A percentile compares a stretch with the other conserved stretches of the same genome.
Evolutionary conservation across 2,329 filamentous ascomycete species (phyloP).

Genomic region (Lachnellula hyalina): DNA sequence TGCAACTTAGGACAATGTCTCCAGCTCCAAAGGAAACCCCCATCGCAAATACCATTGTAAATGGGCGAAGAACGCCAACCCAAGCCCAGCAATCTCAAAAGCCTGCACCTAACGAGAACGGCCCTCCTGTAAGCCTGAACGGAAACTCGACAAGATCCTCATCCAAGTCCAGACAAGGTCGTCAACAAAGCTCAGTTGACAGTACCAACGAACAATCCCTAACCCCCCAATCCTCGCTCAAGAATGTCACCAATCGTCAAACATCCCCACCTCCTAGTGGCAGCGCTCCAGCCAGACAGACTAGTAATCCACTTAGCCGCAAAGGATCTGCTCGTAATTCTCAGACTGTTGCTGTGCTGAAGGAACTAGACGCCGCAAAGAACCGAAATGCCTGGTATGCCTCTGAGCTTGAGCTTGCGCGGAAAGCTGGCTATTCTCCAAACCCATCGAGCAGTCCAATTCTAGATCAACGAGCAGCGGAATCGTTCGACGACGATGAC

Average conservation of each 20-base stretch:
- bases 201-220: constrained; percentile 49
- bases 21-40: constrained; percentile 42
- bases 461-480: constrained; percentile 69
- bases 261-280: constrained; percentile 49
- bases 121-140: constrained; percentile 22
- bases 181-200: constrained; percentile 63
- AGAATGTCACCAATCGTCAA: constrained; percentile 40
- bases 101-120: constrained; percentile 19
- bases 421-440: constrained; percentile 80
- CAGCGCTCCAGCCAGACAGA: constrained; percentile 45
- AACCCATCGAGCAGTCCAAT: constrained; percentile 64
- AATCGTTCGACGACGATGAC: constrained; percentile 87
- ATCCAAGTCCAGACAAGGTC: constrained; percentile 48
- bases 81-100: constrained; percentile 41
- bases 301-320: constrained; percentile 55
- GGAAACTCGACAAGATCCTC: constrained; percentile 34
- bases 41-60: constrained; percentile 48
- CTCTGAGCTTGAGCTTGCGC: constrained; percentile 85
- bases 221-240: constrained; percentile 36
- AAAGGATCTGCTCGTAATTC: constrained; percentile 54
- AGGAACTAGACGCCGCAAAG: constrained; percentile 79
- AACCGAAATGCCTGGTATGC: constrained; percentile 96
- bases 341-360: constrained; percentile 65
- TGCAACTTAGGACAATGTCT: constrained; percentile 29
- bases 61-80: constrained; percentile 61